Base-by-base conservation (phyloP, 106 monocot species). In the Iris macrosiphon region DNA sequence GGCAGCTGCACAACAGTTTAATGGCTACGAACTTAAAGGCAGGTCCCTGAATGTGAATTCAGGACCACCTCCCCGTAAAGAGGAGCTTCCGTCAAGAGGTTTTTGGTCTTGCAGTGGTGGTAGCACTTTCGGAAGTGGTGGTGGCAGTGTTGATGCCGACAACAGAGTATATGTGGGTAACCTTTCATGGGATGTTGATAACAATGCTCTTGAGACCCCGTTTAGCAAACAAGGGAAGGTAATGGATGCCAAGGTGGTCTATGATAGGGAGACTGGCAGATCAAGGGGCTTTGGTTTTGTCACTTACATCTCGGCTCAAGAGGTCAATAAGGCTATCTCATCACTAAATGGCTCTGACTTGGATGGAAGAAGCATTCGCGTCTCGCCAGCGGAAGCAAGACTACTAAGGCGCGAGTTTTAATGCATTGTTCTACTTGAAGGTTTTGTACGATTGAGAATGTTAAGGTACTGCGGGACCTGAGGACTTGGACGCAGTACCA, bases 221-320 rank as follows among this genome's bases (percentile, higher is more conserved):
- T 93, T 93, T 77, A 80, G 77, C 32, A 79, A 80, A 19, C 79
- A 83, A 27, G 92, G 92, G 22, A 72, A 62, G 44, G 92, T 93
- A 39, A 20, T 80, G 51, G 87, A 87, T 31, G 87, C 87, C 7
- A 83, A 66, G 40, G 92, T 93, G 6, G 80, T 93, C 27, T 83
- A 71, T 42, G 87, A 87, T 46, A 76, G 92, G 51, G 92, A 93
- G 32, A 93, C 57, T 33, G 92, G 92, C 23, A 75, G 92, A 50
- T 93, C 92, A 2, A 83, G 87, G 74, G 92, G 92, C 16, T 93
- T 93, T 55, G 92, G 92, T 17, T 93, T 93, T 59, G 87, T 93
- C 57, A 93, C 87, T 33, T 93, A 71, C 59, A 79, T 64, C 61
- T 68, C 76, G 14, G 50, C 73, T 18, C 62, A 83, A 38, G 92